A percentile compares a stretch with the other conserved stretches of the same genome.
phyloP scores from a whole-genome alignment of 768 basidiomycete genomes.

The Rhizopogon vesiculosus region DNA sequence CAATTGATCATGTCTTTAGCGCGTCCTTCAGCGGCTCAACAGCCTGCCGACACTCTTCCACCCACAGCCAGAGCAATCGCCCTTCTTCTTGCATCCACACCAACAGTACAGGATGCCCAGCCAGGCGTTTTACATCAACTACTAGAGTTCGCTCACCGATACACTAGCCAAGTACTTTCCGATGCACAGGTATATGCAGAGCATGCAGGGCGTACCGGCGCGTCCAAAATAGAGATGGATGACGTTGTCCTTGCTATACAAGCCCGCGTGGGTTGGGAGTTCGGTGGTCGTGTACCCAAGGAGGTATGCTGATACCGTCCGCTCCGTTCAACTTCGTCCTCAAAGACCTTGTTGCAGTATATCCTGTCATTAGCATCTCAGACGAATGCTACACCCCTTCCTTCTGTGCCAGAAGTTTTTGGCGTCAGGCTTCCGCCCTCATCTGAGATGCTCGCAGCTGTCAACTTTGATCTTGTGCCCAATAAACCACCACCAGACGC shows the following conservation, averaged over 20 bases:
- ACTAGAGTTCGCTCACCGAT: conserved; percentile 82
- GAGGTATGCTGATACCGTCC: conserved; percentile 48
- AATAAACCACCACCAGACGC: conserved; percentile 79
- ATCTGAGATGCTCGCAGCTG: conserved; percentile 66
- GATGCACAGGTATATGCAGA: conserved; percentile 87
- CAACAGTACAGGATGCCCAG: conserved; percentile 81
- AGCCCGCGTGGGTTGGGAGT: conserved; percentile 90
- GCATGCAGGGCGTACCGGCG: conserved; percentile 68
- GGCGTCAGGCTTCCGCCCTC: conserved; percentile 74
- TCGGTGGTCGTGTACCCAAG: conserved; percentile 84
- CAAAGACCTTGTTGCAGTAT: conserved; percentile 42
- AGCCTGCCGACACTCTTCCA: conserved; percentile 62
- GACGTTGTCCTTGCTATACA: conserved; percentile 80
- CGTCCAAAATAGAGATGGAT: conserved; percentile 70
- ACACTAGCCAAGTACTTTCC: conserved; percentile 76
- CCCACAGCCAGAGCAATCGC: conserved; percentile 83
- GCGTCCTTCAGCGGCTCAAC: conserved; percentile 27
- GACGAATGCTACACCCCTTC: conserved; percentile 76
- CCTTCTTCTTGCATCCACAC: conserved; percentile 76
- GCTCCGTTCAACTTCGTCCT: conserved; percentile 1
- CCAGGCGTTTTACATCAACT: conserved; percentile 84
- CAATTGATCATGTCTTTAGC: conserved; percentile 29
- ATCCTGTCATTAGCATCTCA: conserved; percentile 76
- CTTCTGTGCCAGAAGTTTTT: conserved; percentile 84
- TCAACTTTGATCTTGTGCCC: conserved; percentile 85